Percentiles rank a stretch among this genome's conserved stretches.
phyloP scores from a whole-genome alignment of 352 stramenopile genomes.

The Pythium utonaiense region DNA sequence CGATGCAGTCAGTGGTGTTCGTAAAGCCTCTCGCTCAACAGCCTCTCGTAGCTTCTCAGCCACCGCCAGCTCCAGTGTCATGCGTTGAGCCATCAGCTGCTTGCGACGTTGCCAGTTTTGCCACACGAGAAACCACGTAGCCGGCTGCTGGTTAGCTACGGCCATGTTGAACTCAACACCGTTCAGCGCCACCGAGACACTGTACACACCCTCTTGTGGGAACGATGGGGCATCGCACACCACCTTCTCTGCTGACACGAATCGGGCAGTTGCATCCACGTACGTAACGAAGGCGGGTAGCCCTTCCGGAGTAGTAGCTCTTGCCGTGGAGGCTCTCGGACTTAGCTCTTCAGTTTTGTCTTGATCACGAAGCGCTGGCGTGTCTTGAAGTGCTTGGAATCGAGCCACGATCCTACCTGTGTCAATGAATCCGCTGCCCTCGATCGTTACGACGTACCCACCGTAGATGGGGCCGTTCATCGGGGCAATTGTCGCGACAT shows the following conservation, averaged over 20 bases:
- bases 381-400: constrained; percentile 45
- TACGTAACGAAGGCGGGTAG: background rate
- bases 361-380: background rate
- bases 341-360: background rate
- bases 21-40: background rate
- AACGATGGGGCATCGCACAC: constrained; percentile 49
- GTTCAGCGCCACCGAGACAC: constrained; percentile 61
- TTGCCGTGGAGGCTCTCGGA: background rate
- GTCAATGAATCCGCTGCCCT: constrained; percentile 60
- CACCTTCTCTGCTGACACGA: constrained; percentile 44
- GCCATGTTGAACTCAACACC: constrained; percentile 58
- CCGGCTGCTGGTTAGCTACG: constrained; percentile 22
- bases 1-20: background rate
- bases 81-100: constrained; percentile 18
- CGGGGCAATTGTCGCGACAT: constrained; percentile 37
- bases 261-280: constrained; percentile 19
- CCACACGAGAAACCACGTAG: constrained; percentile 75
- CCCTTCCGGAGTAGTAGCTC: no score
- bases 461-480: constrained; percentile 80
- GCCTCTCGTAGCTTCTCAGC: background rate
- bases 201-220: constrained; percentile 62
- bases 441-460: constrained; percentile 52
- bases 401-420: constrained; percentile 56
- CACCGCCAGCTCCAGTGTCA: constrained; percentile 2
- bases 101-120: constrained; percentile 82